These are phyloP conservation scores for Daedalea quercina DNA, from an alignment of 768 basidiomycete species.

Conservation along the genomic window DNA sequence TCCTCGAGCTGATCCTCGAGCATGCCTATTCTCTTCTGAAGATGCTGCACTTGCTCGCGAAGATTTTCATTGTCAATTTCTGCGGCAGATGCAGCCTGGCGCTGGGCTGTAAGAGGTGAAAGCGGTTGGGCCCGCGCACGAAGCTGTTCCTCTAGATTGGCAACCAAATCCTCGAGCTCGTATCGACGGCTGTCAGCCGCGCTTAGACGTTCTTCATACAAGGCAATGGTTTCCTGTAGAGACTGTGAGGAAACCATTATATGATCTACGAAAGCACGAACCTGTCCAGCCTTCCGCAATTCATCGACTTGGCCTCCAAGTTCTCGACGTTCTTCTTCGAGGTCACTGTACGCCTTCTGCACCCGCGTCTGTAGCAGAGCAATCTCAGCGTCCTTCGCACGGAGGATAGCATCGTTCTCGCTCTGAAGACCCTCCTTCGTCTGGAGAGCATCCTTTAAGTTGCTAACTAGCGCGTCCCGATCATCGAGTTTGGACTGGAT, in stretches of 20 bases:
- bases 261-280: conserved; percentile 24
- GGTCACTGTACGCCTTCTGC: conserved; percentile 37
- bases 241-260: conserved; percentile 3
- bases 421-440: conserved; percentile 43
- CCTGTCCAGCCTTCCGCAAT: conserved; percentile 84
- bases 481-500: conserved; percentile 39
- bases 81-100: conserved; percentile 57
- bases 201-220: conserved; percentile 87
- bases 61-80: conserved; percentile 95
- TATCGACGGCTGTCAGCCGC: conserved; percentile 64
- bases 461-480: conserved; percentile 35
- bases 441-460: conserved; percentile 46
- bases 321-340: conserved; percentile 58
- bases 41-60: conserved; percentile 82
- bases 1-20: conserved; percentile 89
- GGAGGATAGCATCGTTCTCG: conserved; percentile 43
- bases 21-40: conserved; percentile 65
- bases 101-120: conserved; percentile 29
- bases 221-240: conserved; percentile 81
- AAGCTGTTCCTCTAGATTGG: conserved; percentile 48
- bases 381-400: conserved; percentile 58
- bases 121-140: conserved; percentile 25
- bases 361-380: conserved; percentile 42
- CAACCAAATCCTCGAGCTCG: conserved; percentile 66
- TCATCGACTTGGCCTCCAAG: conserved; percentile 74